These are phyloP conservation scores for Penicillium argentinense DNA, from an alignment of 495 filamentous ascomycete genomes.

Conservation along the genomic window DNA sequence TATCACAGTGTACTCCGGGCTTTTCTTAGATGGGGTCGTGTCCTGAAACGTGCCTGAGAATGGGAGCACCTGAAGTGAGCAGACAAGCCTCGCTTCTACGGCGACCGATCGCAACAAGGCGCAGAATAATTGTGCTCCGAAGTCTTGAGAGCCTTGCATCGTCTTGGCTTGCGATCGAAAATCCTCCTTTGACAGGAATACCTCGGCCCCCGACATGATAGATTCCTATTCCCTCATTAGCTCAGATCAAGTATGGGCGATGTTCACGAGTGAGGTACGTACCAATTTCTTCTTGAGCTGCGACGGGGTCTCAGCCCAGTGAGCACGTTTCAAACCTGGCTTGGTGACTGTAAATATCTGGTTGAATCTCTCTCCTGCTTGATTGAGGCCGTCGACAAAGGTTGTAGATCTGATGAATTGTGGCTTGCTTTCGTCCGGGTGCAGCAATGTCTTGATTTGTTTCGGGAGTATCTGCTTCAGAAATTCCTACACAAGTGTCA, in stretches of 20 bases:
- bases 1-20: constrained; percentile 35
- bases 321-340: constrained; percentile 64
- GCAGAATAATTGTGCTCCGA: constrained; percentile 89
- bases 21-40: constrained; percentile 37
- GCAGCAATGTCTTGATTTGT: constrained; percentile 60
- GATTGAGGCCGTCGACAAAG: constrained; percentile 74
- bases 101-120: constrained; percentile 74
- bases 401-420: constrained; percentile 71
- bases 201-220: constrained; percentile 40
- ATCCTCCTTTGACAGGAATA: constrained; percentile 59
- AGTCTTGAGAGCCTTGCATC: constrained; percentile 77
- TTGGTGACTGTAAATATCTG: constrained; percentile 67
- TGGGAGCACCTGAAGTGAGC: constrained; percentile 82
- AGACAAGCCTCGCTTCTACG: constrained; percentile 84
- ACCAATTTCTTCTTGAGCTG: constrained; percentile 57
- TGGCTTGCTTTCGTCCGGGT: constrained; percentile 59
- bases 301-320: constrained; percentile 68
- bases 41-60: constrained; percentile 63
- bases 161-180: constrained; percentile 66
- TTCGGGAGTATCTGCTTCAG: constrained; percentile 61
- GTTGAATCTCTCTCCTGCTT: constrained; percentile 66
- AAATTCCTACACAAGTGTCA: constrained; percentile 33
- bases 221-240: constrained; percentile 24
- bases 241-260: not conserved
- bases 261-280: not conserved